Percentiles rank a stretch among this genome's conserved stretches.
These are phyloP conservation scores for Paecilomyces dactylethromorphus DNA, from an alignment of 2,329 filamentous ascomycete genomes.

Conservation along the genomic window DNA sequence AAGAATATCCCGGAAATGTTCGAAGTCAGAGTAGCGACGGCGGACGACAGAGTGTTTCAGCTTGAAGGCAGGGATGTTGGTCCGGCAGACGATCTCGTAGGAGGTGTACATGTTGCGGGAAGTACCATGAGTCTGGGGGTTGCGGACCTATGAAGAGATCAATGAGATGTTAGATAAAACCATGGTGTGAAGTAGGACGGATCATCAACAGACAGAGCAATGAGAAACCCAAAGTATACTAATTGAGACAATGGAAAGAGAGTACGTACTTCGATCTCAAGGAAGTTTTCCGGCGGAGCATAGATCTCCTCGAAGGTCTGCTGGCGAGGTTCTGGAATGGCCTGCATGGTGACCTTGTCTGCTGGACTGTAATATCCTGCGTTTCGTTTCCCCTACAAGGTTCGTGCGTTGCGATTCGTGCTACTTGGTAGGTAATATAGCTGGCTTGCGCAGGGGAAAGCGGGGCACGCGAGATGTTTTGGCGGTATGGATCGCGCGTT, in stretches of 20 bases:
- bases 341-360: slow-evolving; percentile 46
- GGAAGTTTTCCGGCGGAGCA: slow-evolving; percentile 94
- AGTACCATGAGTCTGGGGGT: slow-evolving; percentile 89
- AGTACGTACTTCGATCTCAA: slow-evolving; percentile 81
- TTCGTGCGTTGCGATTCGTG: neutral
- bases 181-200: neutral
- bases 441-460: neutral
- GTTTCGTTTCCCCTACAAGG: neutral
- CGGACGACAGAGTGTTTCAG: slow-evolving; percentile 81
- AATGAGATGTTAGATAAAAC: slow-evolving; percentile 9
- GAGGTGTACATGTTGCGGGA: slow-evolving; percentile 97
- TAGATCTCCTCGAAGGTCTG: slow-evolving; percentile 99
- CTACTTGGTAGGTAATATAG: neutral
- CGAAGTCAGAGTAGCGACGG: slow-evolving; percentile 94
- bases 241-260: neutral
- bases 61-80: slow-evolving; percentile 99
- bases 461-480: neutral
- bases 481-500: neutral
- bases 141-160: slow-evolving; percentile 61
- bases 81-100: slow-evolving; percentile 95
- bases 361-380: neutral
- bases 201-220: neutral
- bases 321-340: slow-evolving; percentile 63
- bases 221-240: slow-evolving; percentile 1
- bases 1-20: slow-evolving; percentile 96